Percentiles rank a stretch among this genome's conserved stretches.
These are phyloP conservation scores for Erucastrum elatum DNA, from an alignment of 345 rosid genomes.

Conservation along the genomic window DNA sequence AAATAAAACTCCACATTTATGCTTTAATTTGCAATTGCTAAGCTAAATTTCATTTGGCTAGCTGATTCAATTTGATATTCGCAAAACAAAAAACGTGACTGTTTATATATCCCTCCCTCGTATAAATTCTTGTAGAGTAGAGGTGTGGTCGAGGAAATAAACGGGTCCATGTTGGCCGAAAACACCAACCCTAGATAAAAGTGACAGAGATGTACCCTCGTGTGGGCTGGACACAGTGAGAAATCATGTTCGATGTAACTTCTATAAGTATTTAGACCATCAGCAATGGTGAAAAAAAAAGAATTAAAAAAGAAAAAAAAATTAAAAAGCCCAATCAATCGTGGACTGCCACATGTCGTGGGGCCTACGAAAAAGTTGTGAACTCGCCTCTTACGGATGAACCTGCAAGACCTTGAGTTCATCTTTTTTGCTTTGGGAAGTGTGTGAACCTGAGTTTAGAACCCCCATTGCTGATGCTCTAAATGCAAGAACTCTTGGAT, in stretches of 20 bases:
- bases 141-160: slow-evolving; percentile 26
- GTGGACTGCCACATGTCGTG: too few species aligned
- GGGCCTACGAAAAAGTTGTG: too few species aligned
- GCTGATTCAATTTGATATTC: background rate
- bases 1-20: background rate
- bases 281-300: too few species aligned
- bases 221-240: slow-evolving; percentile 34
- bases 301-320: too few species aligned
- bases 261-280: background rate
- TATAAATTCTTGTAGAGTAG: slow-evolving; percentile 9
- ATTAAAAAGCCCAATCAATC: too few species aligned
- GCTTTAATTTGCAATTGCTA: background rate
- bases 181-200: slow-evolving; percentile 2
- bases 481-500: slow-evolving; percentile 8
- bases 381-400: too few species aligned
- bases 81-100: background rate
- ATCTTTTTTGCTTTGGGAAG: too few species aligned
- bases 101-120: background rate
- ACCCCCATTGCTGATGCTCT: too few species aligned
- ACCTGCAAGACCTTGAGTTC: too few species aligned
- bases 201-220: slow-evolving; percentile 31
- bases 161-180: slow-evolving; percentile 33
- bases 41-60: background rate
- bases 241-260: background rate
- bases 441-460: too few species aligned